Evolutionary conservation across 2,329 filamentous ascomycete species (phyloP).

Genomic region (Ophiostoma sp.): DNA sequence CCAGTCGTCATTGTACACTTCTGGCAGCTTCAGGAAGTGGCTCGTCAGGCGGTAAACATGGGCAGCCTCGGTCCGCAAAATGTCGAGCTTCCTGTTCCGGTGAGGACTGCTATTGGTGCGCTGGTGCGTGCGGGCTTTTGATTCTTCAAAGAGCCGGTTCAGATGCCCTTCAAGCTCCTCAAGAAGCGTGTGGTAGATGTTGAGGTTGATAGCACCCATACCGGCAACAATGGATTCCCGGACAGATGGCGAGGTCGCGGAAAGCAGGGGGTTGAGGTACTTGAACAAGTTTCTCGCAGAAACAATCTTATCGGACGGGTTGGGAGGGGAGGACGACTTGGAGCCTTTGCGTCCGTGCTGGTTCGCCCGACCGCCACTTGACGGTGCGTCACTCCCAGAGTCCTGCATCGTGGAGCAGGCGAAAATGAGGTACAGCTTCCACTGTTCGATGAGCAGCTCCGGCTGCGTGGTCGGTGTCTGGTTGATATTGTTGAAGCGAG

Average conservation of each 20-base stretch:
- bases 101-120: constrained; percentile 80
- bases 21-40: constrained; percentile 76
- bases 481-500: constrained; percentile 43
- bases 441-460: constrained; percentile 90
- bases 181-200: constrained; percentile 85
- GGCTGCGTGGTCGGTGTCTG: constrained; percentile 71
- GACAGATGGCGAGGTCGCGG: constrained; percentile 75
- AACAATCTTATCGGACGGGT: constrained; percentile 70
- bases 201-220: constrained; percentile 91
- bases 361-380: constrained; percentile 55
- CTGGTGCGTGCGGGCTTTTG: constrained; percentile 81
- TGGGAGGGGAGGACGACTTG: constrained; percentile 54
- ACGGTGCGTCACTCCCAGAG: constrained; percentile 68
- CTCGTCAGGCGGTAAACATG: constrained; percentile 95
- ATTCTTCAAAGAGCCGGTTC: constrained; percentile 82
- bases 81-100: constrained; percentile 79
- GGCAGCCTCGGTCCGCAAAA: constrained; percentile 88
- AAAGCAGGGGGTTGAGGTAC: constrained; percentile 83
- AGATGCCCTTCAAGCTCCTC: constrained; percentile 89
- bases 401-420: constrained; percentile 94
- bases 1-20: constrained; percentile 84
- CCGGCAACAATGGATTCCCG: constrained; percentile 88
- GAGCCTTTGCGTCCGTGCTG: constrained; percentile 84
- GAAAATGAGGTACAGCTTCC: constrained; percentile 96
- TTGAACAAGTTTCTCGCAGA: constrained; percentile 89